Percentiles rank a stretch among this genome's conserved stretches.
These are phyloP conservation scores for Mucor plumbeus DNA, from an alignment of 371 early-diverging fungal species.

Conservation along the genomic window DNA sequence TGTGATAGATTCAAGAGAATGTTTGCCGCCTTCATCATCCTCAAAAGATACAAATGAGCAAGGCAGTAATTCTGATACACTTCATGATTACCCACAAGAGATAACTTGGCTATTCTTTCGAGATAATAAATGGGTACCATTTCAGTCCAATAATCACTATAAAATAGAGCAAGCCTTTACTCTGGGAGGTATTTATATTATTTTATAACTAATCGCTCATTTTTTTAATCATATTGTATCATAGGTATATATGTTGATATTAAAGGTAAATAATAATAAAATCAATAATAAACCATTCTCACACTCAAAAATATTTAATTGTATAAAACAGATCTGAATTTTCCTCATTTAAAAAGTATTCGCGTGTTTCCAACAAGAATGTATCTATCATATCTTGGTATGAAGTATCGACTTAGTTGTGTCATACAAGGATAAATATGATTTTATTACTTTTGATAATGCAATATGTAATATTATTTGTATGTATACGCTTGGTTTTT, in stretches of 20 bases:
- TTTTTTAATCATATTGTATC: neutral
- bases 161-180: slow-evolving; percentile 60
- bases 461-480: neutral
- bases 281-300: neutral
- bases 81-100: slow-evolving; percentile 43
- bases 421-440: slow-evolving; percentile 46
- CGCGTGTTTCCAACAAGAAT: slow-evolving; percentile 58
- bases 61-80: slow-evolving; percentile 9
- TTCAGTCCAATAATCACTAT: slow-evolving; percentile 51
- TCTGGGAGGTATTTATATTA: slow-evolving; percentile 44
- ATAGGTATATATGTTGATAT: slow-evolving; percentile 59
- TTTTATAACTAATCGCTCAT: too few relatives aligned
- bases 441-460: slow-evolving; percentile 1
- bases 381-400: slow-evolving; percentile 56
- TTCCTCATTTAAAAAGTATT: slow-evolving; percentile 55
- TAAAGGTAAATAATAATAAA: slow-evolving; percentile 33
- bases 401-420: slow-evolving; percentile 57
- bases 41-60: slow-evolving; percentile 14
- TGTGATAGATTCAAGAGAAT: slow-evolving; percentile 2
- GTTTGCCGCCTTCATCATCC: neutral
- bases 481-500: neutral
- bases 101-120: slow-evolving; percentile 59
- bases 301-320: neutral
- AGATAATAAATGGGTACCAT: slow-evolving; percentile 56
- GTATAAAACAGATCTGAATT: slow-evolving; percentile 43